phyloP scores from a whole-genome alignment of 257 asterid genomes.

The Nicotiana otophora region DNA sequence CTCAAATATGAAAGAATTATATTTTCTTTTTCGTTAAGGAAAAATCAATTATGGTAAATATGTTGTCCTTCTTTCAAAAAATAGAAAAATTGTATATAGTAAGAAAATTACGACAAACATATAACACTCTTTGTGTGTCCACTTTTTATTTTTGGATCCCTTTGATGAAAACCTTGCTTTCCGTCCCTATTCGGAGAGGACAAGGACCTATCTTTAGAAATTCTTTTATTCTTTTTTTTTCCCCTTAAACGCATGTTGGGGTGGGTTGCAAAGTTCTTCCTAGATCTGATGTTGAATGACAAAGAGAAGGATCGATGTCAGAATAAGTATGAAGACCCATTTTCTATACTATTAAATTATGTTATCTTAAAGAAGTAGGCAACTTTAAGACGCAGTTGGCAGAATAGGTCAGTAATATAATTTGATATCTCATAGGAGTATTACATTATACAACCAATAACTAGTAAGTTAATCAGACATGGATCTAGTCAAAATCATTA shows the following conservation, averaged over 20 bases:
- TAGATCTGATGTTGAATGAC: conserved; percentile 3
- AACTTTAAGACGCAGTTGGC: background rate
- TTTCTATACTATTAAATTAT: background rate
- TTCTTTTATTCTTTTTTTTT: background rate
- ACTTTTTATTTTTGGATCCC: no score
- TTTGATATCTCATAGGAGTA: background rate
- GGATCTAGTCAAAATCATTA: conserved; percentile 4
- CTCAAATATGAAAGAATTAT: no score
- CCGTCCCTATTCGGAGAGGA: background rate
- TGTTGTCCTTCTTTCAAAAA: no score
- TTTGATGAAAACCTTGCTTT: no score
- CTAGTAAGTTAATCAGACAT: background rate
- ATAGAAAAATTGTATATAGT: no score
- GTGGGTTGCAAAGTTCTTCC: background rate
- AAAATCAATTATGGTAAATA: no score
- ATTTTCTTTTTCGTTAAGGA: no score
- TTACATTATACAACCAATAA: background rate
- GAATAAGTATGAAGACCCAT: background rate
- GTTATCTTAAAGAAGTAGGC: background rate
- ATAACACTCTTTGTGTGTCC: no score
- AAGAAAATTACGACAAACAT: no score
- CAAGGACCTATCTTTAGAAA: background rate
- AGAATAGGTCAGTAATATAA: background rate
- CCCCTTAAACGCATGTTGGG: no score
- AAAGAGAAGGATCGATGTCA: background rate